These are phyloP conservation scores for Emergomyces africanus DNA, from an alignment of 2,329 filamentous ascomycete genomes.

Conservation along the genomic window DNA sequence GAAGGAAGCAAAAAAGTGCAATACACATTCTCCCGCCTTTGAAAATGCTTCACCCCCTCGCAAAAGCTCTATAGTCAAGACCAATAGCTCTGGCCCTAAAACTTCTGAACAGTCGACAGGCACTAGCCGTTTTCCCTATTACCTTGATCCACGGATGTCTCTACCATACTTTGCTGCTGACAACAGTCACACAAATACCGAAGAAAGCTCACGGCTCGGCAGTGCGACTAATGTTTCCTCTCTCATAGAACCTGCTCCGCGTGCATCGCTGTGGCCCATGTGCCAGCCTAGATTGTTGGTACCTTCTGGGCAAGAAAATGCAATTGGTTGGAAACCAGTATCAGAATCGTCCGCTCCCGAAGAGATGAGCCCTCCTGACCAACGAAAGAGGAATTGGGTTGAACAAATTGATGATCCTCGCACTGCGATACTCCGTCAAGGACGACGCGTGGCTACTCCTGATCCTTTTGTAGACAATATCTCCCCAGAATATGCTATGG, in stretches of 20 bases:
- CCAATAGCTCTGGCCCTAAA: not conserved
- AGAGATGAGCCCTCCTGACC: slow-evolving; percentile 9
- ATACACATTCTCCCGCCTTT: not conserved
- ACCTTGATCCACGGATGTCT: slow-evolving; percentile 10
- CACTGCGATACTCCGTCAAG: not conserved
- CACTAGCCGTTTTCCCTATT: slow-evolving; percentile 5
- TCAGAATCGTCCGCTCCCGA: slow-evolving; percentile 7
- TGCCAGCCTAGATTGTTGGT: not conserved
- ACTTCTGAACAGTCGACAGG: not conserved
- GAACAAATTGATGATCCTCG: not conserved
- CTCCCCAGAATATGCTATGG: slow-evolving; percentile 12
- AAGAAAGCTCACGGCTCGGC: not conserved
- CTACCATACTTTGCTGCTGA: slow-evolving; percentile 6
- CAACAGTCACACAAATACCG: not conserved
- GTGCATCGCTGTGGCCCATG: slow-evolving; percentile 6
- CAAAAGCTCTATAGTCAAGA: not conserved
- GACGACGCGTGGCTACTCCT: slow-evolving; percentile 5
- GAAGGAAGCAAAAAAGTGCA: slow-evolving; percentile 56
- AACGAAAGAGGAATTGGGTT: slow-evolving; percentile 3
- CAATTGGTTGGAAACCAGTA: slow-evolving; percentile 6
- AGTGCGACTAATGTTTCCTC: not conserved
- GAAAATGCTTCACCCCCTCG: not conserved
- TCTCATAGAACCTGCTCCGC: not conserved
- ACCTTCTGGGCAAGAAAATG: not conserved
- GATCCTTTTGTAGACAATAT: slow-evolving; percentile 13